Evolutionary conservation across 352 stramenopile species (phyloP).

Genomic region (Globisporangium solare): DNA sequence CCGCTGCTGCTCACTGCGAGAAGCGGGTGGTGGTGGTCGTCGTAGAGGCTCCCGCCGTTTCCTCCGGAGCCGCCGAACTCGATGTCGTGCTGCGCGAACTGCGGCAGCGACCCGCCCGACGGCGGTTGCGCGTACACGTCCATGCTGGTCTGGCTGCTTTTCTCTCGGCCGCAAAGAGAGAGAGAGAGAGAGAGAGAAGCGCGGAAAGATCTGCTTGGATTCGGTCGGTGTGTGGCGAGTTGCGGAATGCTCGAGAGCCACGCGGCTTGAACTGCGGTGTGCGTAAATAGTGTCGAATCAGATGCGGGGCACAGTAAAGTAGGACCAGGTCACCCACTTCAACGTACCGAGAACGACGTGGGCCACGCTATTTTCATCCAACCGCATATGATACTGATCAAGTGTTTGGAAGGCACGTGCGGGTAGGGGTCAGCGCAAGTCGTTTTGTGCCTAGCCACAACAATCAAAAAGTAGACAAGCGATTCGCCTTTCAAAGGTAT

Average conservation of each 20-base stretch:
- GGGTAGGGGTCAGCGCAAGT: too few relatives aligned
- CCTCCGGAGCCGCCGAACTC: conserved; percentile 19
- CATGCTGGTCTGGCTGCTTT: not conserved
- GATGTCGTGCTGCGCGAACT: conserved; percentile 18
- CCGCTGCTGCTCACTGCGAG: conserved; percentile 5
- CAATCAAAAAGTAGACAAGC: too few relatives aligned
- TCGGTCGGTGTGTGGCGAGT: not conserved
- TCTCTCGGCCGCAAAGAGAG: not conserved
- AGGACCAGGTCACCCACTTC: too few relatives aligned
- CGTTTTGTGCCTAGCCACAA: too few relatives aligned
- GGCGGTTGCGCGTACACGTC: conserved; percentile 14
- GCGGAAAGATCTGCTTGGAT: not conserved
- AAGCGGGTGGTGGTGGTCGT: conserved; percentile 14
- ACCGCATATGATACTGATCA: too few relatives aligned
- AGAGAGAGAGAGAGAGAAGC: not conserved
- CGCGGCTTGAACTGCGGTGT: too few relatives aligned
- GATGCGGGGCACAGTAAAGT: too few relatives aligned
- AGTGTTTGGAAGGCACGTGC: too few relatives aligned
- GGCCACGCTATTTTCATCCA: too few relatives aligned
- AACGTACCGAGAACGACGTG: too few relatives aligned
- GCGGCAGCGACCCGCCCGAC: conserved; percentile 3
- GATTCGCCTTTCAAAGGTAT: too few relatives aligned
- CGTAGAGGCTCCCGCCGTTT: conserved; percentile 11
- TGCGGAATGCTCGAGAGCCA: not conserved
- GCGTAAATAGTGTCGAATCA: too few relatives aligned